Percentiles rank a stretch among this genome's conserved stretches.
These are phyloP conservation scores for Teratosphaeria zuluensis DNA, from an alignment of 2,329 filamentous ascomycete genomes.

Conservation along the genomic window DNA sequence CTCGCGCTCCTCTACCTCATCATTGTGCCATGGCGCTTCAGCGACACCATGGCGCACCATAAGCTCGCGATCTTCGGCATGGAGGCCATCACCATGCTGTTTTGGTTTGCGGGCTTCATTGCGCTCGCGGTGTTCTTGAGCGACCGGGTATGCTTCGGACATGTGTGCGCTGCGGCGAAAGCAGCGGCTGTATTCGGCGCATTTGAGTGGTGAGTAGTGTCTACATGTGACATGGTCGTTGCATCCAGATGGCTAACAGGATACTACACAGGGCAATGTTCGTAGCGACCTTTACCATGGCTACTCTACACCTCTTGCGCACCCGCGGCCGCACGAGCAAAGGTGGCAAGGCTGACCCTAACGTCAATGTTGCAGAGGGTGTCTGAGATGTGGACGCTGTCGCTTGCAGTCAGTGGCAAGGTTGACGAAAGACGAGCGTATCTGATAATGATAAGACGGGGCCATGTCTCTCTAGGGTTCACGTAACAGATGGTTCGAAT, in stretches of 20 bases:
- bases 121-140: slow-evolving; percentile 60
- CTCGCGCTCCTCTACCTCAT: slow-evolving; percentile 61
- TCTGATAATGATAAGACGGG: not conserved
- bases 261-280: slow-evolving; percentile 39
- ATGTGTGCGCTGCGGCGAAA: slow-evolving; percentile 51
- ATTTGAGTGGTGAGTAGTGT: slow-evolving; percentile 46
- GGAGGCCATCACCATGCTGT: slow-evolving; percentile 66
- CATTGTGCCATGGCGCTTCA: slow-evolving; percentile 44
- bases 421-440: not conserved
- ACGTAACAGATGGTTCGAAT: not conserved
- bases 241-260: not conserved
- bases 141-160: slow-evolving; percentile 45
- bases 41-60: slow-evolving; percentile 45
- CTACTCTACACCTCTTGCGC: slow-evolving; percentile 38
- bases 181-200: slow-evolving; percentile 58
- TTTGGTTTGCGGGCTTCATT: slow-evolving; percentile 84
- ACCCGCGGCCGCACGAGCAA: slow-evolving; percentile 21
- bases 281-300: slow-evolving; percentile 39
- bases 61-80: slow-evolving; percentile 55
- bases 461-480: not conserved
- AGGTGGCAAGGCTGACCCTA: slow-evolving; percentile 17
- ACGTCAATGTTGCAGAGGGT: slow-evolving; percentile 23
- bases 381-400: not conserved
- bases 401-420: not conserved
- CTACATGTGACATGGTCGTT: not conserved